Conservation (phyloP, 2,329 filamentous ascomycete genomes). For the Capronia coronata region DNA sequence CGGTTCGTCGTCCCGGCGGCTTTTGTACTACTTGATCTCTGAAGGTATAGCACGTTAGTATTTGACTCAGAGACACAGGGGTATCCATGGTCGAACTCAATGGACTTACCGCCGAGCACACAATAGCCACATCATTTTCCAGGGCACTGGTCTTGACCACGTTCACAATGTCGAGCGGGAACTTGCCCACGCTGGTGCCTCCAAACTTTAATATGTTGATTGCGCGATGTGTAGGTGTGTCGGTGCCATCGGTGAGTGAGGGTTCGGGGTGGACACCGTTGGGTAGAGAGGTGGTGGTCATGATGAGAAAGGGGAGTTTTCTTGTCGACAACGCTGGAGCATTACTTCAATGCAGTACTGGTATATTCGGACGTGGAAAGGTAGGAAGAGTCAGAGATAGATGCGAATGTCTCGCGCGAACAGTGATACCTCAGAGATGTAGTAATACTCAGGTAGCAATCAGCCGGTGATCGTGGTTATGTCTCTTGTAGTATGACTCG, state of each 20-base stretch:
- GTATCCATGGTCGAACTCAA: too few species aligned
- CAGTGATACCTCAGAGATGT: too few species aligned
- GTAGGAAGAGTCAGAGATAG: conserved; percentile 1
- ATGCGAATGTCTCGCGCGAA: too few species aligned
- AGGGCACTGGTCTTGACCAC: conserved; percentile 62
- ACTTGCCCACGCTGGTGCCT: conserved; percentile 92
- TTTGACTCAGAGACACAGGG: conserved; percentile 8
- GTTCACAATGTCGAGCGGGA: conserved; percentile 67
- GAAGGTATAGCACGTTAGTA: conserved; percentile 1
- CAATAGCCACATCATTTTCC: conserved; percentile 73
- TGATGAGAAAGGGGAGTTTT: conserved; percentile 5
- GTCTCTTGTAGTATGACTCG: neutral
- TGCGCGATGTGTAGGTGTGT: conserved; percentile 9
- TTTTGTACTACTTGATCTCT: conserved; percentile 85
- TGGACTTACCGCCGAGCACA: conserved; percentile 81
- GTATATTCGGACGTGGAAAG: neutral
- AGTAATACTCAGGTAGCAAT: too few species aligned
- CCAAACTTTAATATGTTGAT: conserved; percentile 25
- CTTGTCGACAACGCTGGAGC: conserved; percentile 1
- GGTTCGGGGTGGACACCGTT: conserved; percentile 23
- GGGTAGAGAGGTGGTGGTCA: conserved; percentile 21
- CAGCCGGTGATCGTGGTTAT: too few species aligned
- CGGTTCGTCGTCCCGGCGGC: conserved; percentile 87
- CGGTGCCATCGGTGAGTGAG: conserved; percentile 12
- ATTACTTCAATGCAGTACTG: conserved; percentile 6